Evolutionary conservation across 306 rosid species (phyloP).

Genomic region (Glycine tomentella): DNA sequence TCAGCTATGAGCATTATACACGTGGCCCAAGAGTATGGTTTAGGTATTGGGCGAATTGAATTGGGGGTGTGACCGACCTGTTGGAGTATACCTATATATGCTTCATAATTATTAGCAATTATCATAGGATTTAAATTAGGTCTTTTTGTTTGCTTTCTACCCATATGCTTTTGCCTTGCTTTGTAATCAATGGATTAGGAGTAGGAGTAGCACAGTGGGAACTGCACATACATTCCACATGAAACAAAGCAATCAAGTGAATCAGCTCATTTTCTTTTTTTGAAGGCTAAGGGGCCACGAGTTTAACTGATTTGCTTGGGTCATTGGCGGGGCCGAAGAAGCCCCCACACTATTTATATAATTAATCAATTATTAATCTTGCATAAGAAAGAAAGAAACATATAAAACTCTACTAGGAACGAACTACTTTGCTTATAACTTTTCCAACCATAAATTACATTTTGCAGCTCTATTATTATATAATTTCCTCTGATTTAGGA

Average conservation of each 20-base stretch:
- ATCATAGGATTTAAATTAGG: conserved; percentile 43
- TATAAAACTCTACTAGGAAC: conserved; percentile 31
- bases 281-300: conserved; percentile 10
- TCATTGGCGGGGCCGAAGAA: conserved; percentile 42
- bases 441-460: conserved; percentile 57
- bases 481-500: conserved; percentile 38
- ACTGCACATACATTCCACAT: conserved; percentile 56
- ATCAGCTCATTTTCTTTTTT: conserved; percentile 22
- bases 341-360: conserved; percentile 46
- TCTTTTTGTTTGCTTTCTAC: conserved; percentile 50
- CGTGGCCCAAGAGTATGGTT: conserved; percentile 70
- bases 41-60: conserved; percentile 64
- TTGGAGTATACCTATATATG: conserved; percentile 60
- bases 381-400: conserved; percentile 41
- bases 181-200: conserved; percentile 51
- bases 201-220: conserved; percentile 46
- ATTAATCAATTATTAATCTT: conserved; percentile 55
- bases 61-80: conserved; percentile 52
- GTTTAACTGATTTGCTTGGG: conserved; percentile 49
- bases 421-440: conserved; percentile 67
- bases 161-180: conserved; percentile 52
- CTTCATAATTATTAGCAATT: conserved; percentile 53
- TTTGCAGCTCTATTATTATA: conserved; percentile 38
- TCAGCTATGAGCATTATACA: conserved; percentile 65
- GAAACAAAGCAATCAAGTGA: conserved; percentile 52